Evolutionary conservation across 306 rosid genomes (phyloP), one percentile per base, ranked within the genome.

Genomic region (Trifolium pratense): DNA sequence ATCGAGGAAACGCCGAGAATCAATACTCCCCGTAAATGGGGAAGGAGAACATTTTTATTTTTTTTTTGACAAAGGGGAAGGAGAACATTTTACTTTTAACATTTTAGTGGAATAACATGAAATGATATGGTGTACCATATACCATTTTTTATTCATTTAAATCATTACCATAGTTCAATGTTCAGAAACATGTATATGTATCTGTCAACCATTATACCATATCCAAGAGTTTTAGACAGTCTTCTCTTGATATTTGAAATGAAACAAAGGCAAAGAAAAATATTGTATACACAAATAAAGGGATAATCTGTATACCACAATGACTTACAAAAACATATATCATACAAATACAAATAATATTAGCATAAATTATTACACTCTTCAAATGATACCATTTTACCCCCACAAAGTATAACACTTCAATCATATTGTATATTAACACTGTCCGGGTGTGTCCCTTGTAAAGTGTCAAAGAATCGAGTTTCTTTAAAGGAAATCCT

Each of bases 351-450:
- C 80, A 79, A 80, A 74, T 66, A 64, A 61, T 48, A 32, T 63
- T 43, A 23, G 17, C 49, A 75, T 42, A 73, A 85, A 80, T 58
- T 61, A 75, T 65, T 73, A 73, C 74, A 43, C 73, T 53, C 73
- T 52, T 53, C 73, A 31, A 46, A 46, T 20, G 60, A 52, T 53
- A 21, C 66, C 52, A 67, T 60, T 70, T 72, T 26, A 58, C 45
- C 40, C 34, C 52, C 52, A 66, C 46, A 56, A 81, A 83, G 39
- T 59, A 75, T 51, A 75, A 77, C 71, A 43, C 76, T 49, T 49
- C 71, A 31, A 48, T 39, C 61, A 58, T 37, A 48, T 49, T 29
- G 51, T 70, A 68, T 77, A 74, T 71, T 43, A 71, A 61, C 70
- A 62, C 64, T 39, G 29, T 52, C 62, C 18, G 45, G 14, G 66